phyloP scores from a whole-genome alignment of 805 yeast species.

The Starmerella apis region DNA sequence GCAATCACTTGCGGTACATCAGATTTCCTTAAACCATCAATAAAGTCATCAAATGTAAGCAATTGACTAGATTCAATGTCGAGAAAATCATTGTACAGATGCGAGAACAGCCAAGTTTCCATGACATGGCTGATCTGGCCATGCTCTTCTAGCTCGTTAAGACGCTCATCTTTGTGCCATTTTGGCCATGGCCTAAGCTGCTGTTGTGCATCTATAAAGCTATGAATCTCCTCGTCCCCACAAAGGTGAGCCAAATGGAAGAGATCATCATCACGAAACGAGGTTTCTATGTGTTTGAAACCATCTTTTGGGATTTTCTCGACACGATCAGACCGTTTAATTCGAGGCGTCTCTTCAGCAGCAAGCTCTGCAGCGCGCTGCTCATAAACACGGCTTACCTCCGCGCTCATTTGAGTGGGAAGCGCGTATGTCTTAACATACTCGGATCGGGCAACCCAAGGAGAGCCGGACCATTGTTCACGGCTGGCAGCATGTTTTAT shows the following conservation, averaged over 20 bases:
- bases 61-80: conserved; percentile 41
- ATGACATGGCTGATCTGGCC: conserved; percentile 31
- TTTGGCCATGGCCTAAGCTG: conserved; percentile 20
- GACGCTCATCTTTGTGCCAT: conserved; percentile 20
- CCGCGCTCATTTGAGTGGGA: conserved; percentile 18
- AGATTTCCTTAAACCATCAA: conserved; percentile 42
- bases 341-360: not conserved
- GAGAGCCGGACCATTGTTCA: conserved; percentile 79
- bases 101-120: conserved; percentile 66
- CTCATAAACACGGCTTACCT: conserved; percentile 10
- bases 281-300: not conserved
- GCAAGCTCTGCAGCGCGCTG: conserved; percentile 11
- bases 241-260: conserved; percentile 15
- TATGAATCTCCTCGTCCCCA: conserved; percentile 9
- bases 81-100: conserved; percentile 55
- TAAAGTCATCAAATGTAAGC: conserved; percentile 69
- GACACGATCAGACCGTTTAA: not conserved
- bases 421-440: conserved; percentile 63
- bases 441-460: conserved; percentile 82
- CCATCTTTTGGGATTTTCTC: conserved; percentile 2
- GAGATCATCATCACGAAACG: conserved; percentile 15
- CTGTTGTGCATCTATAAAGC: conserved; percentile 5
- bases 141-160: conserved; percentile 10
- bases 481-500: conserved; percentile 67
- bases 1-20: conserved; percentile 35